Percentiles rank a stretch among this genome's conserved stretches.
phyloP scores from a whole-genome alignment of 2,329 filamentous ascomycete species.

The Colletotrichum noveboracense region DNA sequence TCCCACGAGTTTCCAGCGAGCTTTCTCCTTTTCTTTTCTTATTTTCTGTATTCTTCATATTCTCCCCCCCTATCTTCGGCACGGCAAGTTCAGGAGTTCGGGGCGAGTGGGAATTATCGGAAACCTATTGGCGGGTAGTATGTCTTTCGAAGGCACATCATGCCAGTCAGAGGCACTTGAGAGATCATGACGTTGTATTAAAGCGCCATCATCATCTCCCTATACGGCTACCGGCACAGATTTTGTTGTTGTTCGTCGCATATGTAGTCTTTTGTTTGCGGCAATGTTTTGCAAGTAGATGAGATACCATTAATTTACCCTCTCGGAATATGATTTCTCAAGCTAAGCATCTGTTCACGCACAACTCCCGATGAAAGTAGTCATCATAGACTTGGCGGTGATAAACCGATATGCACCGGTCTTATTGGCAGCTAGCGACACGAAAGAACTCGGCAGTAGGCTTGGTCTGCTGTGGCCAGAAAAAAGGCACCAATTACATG shows the following conservation, averaged over 20 bases:
- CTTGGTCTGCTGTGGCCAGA: not conserved
- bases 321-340: not conserved
- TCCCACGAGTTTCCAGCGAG: not conserved
- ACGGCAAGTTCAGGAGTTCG: not conserved
- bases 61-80: not conserved
- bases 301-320: not conserved
- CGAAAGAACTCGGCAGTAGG: not conserved
- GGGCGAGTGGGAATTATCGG: not conserved
- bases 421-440: not conserved
- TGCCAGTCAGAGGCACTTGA: not conserved
- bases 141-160: not conserved
- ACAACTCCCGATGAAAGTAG: not conserved
- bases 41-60: not conserved
- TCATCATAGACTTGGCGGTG: not conserved
- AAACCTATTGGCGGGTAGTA: not conserved
- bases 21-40: not conserved
- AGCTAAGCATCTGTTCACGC: not conserved
- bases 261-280: not conserved
- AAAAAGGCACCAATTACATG: not conserved
- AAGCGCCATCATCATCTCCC: rapidly evolving
- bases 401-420: not conserved
- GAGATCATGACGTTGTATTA: not conserved
- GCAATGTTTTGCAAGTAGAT: not conserved
- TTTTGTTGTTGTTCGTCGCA: not conserved
- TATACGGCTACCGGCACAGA: not conserved